Evolutionary conservation across 768 basidiomycete genomes (phyloP), one percentile per base, ranked within the genome.

Genomic region (Lentinula sp.): DNA sequence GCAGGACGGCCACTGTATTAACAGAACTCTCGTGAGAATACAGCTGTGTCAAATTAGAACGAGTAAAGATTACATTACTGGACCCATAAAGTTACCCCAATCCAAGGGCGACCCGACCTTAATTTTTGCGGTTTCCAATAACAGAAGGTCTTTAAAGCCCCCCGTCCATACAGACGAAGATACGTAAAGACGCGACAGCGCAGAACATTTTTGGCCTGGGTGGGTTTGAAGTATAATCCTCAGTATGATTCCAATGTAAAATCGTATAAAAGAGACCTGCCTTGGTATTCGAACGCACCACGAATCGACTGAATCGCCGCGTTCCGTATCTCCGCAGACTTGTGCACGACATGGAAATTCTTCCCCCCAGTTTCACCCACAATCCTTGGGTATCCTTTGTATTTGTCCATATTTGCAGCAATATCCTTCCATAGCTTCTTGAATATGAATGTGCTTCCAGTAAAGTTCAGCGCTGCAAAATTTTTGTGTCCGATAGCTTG

Each of bases 341-440:
- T 78, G 74, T 98, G 97, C 53, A 98, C 79, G 50, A 99, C 65
- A 75, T 98, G 97, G 81, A 95, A 98, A 81, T 99, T 99, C 83
- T 98, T 99, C 61, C 97, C 96, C 33, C 93, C 94, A 7, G 96
- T 98, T 81, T 98, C 96, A 32, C 97, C 97, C 6, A 99, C 95
- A 64, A 99, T 90, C 69, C 96, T 83, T 0, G 97, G 97, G 76
- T 97, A 98, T 12, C 85, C 79, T 67, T 77, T 84, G 81, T 98
- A 98, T 52, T 78, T 83, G 70, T 98, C 93, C 51, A 98, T 67
- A 76, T 98, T 97, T 66, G 75, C 69, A 3, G 90, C 91, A 68
- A 98, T 96, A 70, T 96, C 88, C 76, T 94, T 95, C 97, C 97
- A 99, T 36, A 98, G 83, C 70, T 88, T 85, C 77, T 89, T 91